A percentile compares a stretch with the other conserved stretches of the same genome.
Evolutionary conservation across 352 stramenopile species (phyloP).

Genomic region (Phytophthora lateralis): DNA sequence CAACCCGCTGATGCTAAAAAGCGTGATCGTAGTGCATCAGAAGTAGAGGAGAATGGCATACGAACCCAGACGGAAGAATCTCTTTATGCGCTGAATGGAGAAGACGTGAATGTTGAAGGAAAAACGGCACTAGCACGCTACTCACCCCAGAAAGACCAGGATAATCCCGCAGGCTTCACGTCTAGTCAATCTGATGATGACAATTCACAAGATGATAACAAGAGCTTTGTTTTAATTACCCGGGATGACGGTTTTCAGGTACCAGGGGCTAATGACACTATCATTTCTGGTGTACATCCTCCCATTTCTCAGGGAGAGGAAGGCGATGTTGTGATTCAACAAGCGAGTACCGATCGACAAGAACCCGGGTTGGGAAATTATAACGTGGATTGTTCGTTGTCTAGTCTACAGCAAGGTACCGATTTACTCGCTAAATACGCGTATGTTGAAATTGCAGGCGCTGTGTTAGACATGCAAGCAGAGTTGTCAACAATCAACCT

Average conservation of each 20-base stretch:
- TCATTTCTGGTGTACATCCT: background rate
- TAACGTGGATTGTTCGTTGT: background rate
- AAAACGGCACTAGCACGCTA: background rate
- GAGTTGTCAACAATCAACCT: conserved; percentile 4
- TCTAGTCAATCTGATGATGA: background rate
- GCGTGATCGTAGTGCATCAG: background rate
- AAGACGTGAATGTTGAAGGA: background rate
- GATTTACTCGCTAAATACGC: conserved; percentile 37
- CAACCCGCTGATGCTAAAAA: background rate
- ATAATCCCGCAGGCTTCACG: background rate
- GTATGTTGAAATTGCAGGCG: conserved; percentile 31
- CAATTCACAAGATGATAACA: background rate
- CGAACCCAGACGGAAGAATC: background rate
- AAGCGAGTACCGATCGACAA: background rate
- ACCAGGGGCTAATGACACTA: background rate
- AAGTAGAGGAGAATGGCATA: background rate
- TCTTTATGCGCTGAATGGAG: background rate
- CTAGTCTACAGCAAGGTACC: background rate
- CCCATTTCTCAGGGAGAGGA: conserved; percentile 3
- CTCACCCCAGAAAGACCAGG: background rate
- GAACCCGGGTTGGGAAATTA: background rate
- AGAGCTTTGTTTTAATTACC: background rate
- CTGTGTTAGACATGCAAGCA: background rate
- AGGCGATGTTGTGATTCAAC: background rate
- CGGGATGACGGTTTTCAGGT: background rate